Evolutionary conservation across 163 green algal genomes (phyloP), one percentile per base, ranked within the genome.

Genomic region (Scenedesmus sp.): DNA sequence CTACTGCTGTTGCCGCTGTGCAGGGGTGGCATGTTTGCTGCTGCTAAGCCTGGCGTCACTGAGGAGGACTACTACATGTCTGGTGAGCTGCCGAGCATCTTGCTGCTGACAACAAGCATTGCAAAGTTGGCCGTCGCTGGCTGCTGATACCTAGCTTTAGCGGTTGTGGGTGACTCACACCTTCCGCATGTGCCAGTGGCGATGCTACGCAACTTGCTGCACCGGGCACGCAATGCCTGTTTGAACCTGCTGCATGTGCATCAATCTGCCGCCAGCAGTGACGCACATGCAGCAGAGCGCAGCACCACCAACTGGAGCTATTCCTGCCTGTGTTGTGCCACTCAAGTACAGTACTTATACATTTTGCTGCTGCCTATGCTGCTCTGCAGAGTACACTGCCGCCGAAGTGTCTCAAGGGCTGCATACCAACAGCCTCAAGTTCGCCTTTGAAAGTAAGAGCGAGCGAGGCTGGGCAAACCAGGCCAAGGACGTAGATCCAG

Each of bases 1-100:
- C 83, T 88, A 26, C 37, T 82, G 84, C 84, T 89, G 84, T 24
- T 61, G 59, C 59, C 68, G 84, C 35, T 89, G 0, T 72, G 84
- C 84, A 89, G 84, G 84, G 96, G 96, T 61, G 94, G 94, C 87
- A 96, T 98, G 94, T 93, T 97, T n/a, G n/a, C 68, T 94, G 70
- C 79, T 40, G 51, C 94, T 68, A 96, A 95, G 89, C 87, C 91
- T 30, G 93, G 93, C 49, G 85, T 91, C 40, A 96, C 93, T 9
- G 97, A 98, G 91, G 95, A 98, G 59, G 83, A 97, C 53, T 98
- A 97, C 92, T 98, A 98, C 82, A 80, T 93, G 44, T 43, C 89
- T 49, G 89, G 89, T 85, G 42, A 35, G 79, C 7, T 40, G 24
- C 6, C 1, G 22, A 7, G 5, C 26, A 15, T 6, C 10, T 6